These are phyloP conservation scores for Amaranthus tricolor DNA, from an alignment of 179 eudicot genomes.

Conservation along the genomic window DNA sequence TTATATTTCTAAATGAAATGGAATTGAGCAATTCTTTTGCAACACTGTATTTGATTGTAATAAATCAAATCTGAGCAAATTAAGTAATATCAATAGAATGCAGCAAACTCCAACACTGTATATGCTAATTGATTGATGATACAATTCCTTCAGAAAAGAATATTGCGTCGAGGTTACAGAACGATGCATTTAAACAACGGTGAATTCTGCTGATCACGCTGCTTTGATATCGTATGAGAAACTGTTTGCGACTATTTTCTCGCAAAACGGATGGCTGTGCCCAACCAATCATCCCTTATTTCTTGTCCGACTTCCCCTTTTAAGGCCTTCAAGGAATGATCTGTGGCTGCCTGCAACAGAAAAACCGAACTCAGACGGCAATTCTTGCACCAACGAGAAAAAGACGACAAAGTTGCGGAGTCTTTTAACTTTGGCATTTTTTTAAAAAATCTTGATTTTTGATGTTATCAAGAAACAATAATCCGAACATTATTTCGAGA, in stretches of 20 bases:
- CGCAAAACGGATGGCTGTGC: slow-evolving; percentile 72
- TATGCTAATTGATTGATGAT: background rate
- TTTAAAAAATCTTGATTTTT: too few relatives aligned
- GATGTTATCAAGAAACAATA: too few relatives aligned
- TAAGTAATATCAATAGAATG: too few relatives aligned
- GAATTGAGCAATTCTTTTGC: too few relatives aligned
- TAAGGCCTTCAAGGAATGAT: slow-evolving; percentile 72
- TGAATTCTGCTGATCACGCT: background rate
- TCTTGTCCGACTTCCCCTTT: slow-evolving; percentile 48
- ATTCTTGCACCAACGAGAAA: background rate
- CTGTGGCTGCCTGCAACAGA: slow-evolving; percentile 78
- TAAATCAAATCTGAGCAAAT: too few relatives aligned
- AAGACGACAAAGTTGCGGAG: background rate
- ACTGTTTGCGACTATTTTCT: slow-evolving; percentile 26
- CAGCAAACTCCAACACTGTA: too few relatives aligned
- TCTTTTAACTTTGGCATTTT: background rate
- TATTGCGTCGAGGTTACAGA: background rate
- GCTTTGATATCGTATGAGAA: background rate
- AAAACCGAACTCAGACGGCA: background rate
- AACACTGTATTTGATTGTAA: too few relatives aligned
- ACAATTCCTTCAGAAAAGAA: background rate
- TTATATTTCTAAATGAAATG: too few relatives aligned
- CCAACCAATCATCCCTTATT: slow-evolving; percentile 79
- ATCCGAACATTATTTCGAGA: too few relatives aligned
- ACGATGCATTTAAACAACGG: background rate